These are phyloP conservation scores for Curvularia hawaiiensis DNA, from an alignment of 2,329 filamentous ascomycete genomes.

Conservation along the genomic window DNA sequence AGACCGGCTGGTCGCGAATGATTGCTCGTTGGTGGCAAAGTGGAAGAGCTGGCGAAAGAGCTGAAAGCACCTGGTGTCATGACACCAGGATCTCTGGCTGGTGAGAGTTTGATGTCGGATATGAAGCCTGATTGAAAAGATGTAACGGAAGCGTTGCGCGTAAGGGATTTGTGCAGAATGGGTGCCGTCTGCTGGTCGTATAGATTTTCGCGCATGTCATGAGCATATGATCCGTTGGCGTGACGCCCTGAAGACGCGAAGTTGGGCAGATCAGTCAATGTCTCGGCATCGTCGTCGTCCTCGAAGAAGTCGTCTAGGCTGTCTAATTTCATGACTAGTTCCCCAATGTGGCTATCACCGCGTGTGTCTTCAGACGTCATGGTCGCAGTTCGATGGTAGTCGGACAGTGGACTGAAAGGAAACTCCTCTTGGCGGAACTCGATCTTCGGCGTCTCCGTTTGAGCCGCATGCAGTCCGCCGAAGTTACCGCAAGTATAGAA, in stretches of 20 bases:
- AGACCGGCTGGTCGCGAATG: conserved; percentile 63
- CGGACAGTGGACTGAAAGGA: conserved; percentile 70
- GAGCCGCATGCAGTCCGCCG: conserved; percentile 55
- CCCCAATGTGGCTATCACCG: conserved; percentile 75
- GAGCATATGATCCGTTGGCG: conserved; percentile 32
- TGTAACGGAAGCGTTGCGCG: conserved; percentile 70
- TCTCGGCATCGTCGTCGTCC: conserved; percentile 49
- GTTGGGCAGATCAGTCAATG: conserved; percentile 39
- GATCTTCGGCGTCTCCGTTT: conserved; percentile 78
- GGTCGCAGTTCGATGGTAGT: conserved; percentile 81
- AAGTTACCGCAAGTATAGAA: conserved; percentile 84
- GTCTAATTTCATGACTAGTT: conserved; percentile 70
- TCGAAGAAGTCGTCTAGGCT: conserved; percentile 63
- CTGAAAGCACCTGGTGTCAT: conserved; percentile 65
- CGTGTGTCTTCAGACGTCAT: conserved; percentile 88
- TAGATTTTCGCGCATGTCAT: conserved; percentile 67
- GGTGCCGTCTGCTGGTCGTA: conserved; percentile 94
- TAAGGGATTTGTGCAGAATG: conserved; percentile 82
- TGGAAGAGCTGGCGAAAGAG: conserved; percentile 37
- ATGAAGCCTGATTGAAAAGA: conserved; percentile 86
- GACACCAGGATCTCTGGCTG: conserved; percentile 56
- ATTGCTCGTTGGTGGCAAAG: conserved; percentile 24
- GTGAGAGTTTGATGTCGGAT: conserved; percentile 69
- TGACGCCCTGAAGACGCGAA: conserved; percentile 42
- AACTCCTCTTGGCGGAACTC: conserved; percentile 94